Evolutionary conservation across 1,139 yeast genomes (phyloP).

Genomic region (Suhomyces yuchorum): DNA sequence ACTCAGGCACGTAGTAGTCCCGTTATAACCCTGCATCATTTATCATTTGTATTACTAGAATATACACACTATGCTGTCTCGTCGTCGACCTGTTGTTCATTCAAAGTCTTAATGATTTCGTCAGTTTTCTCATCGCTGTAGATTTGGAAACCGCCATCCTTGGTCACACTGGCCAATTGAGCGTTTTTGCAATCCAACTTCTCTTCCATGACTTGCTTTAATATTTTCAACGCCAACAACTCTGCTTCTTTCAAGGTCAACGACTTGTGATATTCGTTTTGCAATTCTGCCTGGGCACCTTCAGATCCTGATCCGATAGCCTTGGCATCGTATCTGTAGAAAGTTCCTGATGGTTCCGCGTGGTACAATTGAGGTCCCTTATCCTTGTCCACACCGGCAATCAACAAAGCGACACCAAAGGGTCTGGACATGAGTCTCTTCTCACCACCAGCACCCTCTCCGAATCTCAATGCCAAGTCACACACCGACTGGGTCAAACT

Average conservation of each 20-base stretch:
- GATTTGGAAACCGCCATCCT: slow-evolving; percentile 81
- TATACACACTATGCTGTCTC: slow-evolving; percentile 10
- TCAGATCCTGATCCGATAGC: slow-evolving; percentile 99
- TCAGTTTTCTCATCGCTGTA: slow-evolving; percentile 85
- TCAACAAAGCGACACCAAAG: slow-evolving; percentile 94
- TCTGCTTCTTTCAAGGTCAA: slow-evolving; percentile 95
- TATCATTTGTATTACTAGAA: slow-evolving; percentile 8
- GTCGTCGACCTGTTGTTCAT: slow-evolving; percentile 64
- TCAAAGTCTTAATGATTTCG: slow-evolving; percentile 72
- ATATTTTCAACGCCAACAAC: slow-evolving; percentile 79
- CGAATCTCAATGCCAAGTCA: slow-evolving; percentile 94
- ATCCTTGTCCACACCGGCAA: slow-evolving; percentile 91
- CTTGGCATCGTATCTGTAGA: slow-evolving; percentile 95
- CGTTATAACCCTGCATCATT: slow-evolving; percentile 3
- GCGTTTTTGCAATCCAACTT: slow-evolving; percentile 94
- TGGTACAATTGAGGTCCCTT: slow-evolving; percentile 96
- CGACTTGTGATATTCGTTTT: slow-evolving; percentile 94
- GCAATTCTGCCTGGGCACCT: slow-evolving; percentile 98
- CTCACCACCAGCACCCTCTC: slow-evolving; percentile 98
- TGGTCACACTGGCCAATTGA: slow-evolving; percentile 90
- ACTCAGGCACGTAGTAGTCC: background rate
- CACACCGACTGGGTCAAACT: slow-evolving; percentile 95
- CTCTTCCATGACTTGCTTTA: slow-evolving; percentile 99
- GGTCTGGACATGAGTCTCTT: slow-evolving; percentile 98
- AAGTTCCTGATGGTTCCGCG: slow-evolving; percentile 99